Evolutionary conservation across 805 yeast genomes (phyloP), one percentile per base, ranked within the genome.

Genomic region (Ogataea thermomethanolica): DNA sequence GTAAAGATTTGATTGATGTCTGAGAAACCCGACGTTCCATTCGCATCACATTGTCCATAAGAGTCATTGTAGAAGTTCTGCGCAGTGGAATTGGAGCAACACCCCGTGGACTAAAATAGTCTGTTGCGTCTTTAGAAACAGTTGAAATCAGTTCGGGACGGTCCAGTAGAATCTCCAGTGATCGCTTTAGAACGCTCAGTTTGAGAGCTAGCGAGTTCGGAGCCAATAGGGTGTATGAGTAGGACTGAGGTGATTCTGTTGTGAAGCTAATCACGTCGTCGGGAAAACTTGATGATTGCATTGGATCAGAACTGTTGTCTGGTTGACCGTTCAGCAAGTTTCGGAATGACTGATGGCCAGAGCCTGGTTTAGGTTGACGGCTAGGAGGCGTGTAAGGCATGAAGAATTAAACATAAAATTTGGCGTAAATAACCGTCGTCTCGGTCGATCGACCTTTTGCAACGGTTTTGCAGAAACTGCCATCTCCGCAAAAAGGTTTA

Each of bases 181-280:
- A 83, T 49, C 93, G 65, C 55, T 81, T 84, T 51, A 87, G 66
- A 11, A 85, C 89, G 40, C 80, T 80, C 45, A 87, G 62, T 41
- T 95, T 67, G 34, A 85, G 74, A 0, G 93, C 86, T 41, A 87
- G 61, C 1, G 95, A 82, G 56, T 84, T 84, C 8, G 90, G 93
- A 1, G 91, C 81, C 41, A 86, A 64, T 39, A 84, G 85, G 3
- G 93, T 87, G 58, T 87, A 87, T 0, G 95, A 85, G 56, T 84
- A 87, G 2, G 95, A 84, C 57, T 84, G 90, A 1, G 93, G 77
- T 9, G 93, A 84, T 50, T 84, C 89, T 20, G 79, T 78, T 5
- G 91, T 88, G 54, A 86, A 82, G 46, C 70, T 73, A 28, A 80
- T 56, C 13, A 84, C 68, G 39, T 81, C 78, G 8, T 62, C 33